Base-by-base conservation (phyloP, 768 basidiomycete genomes). In the Lentinus brumalis region DNA sequence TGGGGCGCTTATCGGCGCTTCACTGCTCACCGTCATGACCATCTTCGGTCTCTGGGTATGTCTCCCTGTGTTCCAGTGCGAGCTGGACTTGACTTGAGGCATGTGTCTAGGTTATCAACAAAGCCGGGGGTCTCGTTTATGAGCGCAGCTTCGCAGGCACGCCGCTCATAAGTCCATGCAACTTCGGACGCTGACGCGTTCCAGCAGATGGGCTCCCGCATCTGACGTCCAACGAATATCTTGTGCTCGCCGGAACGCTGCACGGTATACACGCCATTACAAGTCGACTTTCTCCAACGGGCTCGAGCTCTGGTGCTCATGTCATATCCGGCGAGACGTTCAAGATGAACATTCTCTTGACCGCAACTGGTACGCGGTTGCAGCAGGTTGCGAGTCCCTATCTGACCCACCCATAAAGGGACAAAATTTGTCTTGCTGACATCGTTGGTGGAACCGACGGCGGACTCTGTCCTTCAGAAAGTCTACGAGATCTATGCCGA, bases 191-290 rank as follows among this genome's bases (percentile, higher is more conserved):
- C 50, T 60, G 16, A 59, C 50, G 52, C 30, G 16, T 2, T 4
- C n/a, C 26, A 51, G 47, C 26, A 97, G 97, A 96, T 66, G 95
- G 94, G n/a, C 86, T 98, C 50, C 88, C 94, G 9, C 84, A 88
- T 59, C 79, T 96, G 55, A 91, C 92, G 7, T 93, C 96, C 21
- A 97, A 97, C 75, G 95, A 97, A 78, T 90, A 94, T 66, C 86
- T 99, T 56, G 92, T 98, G 16, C 85, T 98, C 42, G 97, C 97
- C 2, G 96, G 96, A 46, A 98, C 97, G 14, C 76, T 98, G 40
- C 97, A 98, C 64, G 96, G 96, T 53, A 96, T 99, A 31, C 97
- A 98, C 68, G 97, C 97, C n/a, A 98, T 98, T 67, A 98, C 96
- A 0, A 89, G 90, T 63, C 86, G 92, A 46, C 79, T 99, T 47